Conservation (phyloP, 257 asterid genomes). For the Solanum piurae region DNA sequence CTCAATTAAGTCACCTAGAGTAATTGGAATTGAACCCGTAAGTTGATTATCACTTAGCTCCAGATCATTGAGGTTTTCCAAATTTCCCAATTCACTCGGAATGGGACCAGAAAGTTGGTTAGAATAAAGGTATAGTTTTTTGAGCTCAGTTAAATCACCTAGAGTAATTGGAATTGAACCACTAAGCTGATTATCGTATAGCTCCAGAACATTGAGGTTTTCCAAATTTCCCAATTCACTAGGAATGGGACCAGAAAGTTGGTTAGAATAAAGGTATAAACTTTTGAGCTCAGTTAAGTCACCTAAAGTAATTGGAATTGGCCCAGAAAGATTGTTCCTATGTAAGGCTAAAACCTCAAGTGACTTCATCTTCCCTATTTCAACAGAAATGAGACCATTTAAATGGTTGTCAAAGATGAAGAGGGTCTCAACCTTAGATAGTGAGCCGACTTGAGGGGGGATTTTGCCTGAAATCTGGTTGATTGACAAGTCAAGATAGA, state of each 20-base stretch:
- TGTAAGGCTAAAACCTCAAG: not conserved
- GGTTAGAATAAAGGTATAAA: not conserved
- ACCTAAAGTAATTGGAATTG: no score
- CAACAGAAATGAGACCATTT: not conserved
- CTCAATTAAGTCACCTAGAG: not conserved
- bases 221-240: not conserved
- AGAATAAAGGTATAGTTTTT: no score
- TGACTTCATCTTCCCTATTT: not conserved
- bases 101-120: no score
- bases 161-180: not conserved
- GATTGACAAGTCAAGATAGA: not conserved
- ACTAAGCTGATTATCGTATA: no score
- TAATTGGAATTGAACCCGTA: not conserved
- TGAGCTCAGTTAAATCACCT: not conserved
- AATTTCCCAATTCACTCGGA: no score
- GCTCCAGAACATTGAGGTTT: not conserved
- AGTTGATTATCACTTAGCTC: no score
- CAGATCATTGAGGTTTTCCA: no score
- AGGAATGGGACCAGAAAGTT: slow-evolving; percentile 10
- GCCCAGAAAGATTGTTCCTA: not conserved
- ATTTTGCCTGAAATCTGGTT: not conserved
- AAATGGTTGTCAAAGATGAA: not conserved
- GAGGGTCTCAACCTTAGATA: not conserved
- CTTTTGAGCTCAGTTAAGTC: not conserved
- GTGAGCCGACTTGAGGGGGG: not conserved